phyloP scores from a whole-genome alignment of 345 rosid species.

The Bruguiera gymnorhiza region DNA sequence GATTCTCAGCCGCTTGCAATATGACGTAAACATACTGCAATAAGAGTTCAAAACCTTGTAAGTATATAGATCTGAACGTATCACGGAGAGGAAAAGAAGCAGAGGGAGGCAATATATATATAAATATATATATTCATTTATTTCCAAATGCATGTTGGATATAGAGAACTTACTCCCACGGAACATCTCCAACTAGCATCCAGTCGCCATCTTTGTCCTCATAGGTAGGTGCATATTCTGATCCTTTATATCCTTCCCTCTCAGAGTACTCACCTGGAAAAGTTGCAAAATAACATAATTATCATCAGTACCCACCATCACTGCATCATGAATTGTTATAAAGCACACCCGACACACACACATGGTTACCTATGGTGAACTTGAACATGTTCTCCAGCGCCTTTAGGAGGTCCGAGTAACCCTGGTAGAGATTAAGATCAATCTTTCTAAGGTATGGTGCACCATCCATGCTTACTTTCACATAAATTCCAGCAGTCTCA shows the following conservation, averaged over 20 bases:
- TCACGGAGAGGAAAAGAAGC: no score
- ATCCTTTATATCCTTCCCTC: conserved; percentile 26
- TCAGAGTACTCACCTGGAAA: conserved; percentile 20
- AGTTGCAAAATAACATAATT: neutral
- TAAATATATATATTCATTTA: no score
- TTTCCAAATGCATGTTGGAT: no score
- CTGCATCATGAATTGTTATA: neutral
- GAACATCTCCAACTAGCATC: conserved; percentile 82
- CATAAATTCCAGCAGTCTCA: conserved; percentile 14
- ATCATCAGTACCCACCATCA: neutral
- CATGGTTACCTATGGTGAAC: conserved; percentile 6
- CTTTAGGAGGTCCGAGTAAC: conserved; percentile 14
- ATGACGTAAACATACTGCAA: conserved; percentile 76
- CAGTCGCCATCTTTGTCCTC: conserved; percentile 27
- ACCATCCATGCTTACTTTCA: conserved; percentile 43
- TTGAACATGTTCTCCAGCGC: conserved; percentile 23
- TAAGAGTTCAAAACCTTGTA: conserved; percentile 11
- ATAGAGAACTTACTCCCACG: conserved; percentile 53
- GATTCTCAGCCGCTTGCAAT: conserved; percentile 81
- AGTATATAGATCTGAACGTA: no score
- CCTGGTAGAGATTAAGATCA: conserved; percentile 18
- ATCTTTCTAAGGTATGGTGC: conserved; percentile 27
- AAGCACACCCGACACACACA: neutral
- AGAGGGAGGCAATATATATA: no score
- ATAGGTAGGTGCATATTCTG: conserved; percentile 23